Conservation (phyloP, 2,329 filamentous ascomycete species). For the Hypoxylon sp. region DNA sequence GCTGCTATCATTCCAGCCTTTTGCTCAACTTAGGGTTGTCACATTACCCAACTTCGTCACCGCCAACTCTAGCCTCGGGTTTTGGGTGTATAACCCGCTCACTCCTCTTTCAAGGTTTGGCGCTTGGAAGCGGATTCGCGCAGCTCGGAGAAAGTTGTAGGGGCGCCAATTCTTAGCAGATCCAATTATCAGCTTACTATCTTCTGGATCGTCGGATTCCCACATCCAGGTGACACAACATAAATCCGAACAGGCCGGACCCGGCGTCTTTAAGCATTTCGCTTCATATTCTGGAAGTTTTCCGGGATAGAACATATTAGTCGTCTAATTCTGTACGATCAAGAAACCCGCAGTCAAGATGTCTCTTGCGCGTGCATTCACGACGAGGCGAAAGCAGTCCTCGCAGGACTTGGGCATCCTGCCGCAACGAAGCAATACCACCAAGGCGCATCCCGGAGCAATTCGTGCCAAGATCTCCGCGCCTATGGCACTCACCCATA, state of each 20-base stretch:
- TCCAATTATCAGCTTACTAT: conserved; percentile 32
- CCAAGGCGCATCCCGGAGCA: conserved; percentile 61
- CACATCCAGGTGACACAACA: conserved; percentile 36
- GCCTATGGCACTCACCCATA: conserved; percentile 88
- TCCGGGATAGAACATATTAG: conserved; percentile 16
- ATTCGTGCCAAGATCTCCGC: conserved; percentile 84
- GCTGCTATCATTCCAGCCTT: conserved; percentile 34
- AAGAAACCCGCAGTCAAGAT: conserved; percentile 55
- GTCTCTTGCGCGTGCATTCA: conserved; percentile 79
- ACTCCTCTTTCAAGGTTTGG: conserved; percentile 30
- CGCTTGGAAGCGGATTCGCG: conserved; percentile 22
- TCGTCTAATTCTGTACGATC: conserved; percentile 10
- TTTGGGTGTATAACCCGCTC: conserved; percentile 31
- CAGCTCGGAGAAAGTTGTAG: conserved; percentile 34
- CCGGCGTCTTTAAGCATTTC: conserved; percentile 19
- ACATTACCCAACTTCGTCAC: conserved; percentile 39
- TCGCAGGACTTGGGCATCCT: conserved; percentile 57
- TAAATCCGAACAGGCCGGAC: conserved; percentile 38
- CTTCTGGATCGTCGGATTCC: conserved; percentile 30
- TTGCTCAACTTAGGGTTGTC: conserved; percentile 37
- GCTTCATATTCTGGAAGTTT: conserved; percentile 36
- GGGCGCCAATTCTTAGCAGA: conserved; percentile 23
- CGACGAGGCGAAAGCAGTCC: conserved; percentile 74
- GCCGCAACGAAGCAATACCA: conserved; percentile 65
- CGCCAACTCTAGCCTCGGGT: conserved; percentile 31